Percentiles rank a stretch among this genome's conserved stretches.
Evolutionary conservation across 2,329 filamentous ascomycete species (phyloP).

Genomic region (Monosporascus sp.): DNA sequence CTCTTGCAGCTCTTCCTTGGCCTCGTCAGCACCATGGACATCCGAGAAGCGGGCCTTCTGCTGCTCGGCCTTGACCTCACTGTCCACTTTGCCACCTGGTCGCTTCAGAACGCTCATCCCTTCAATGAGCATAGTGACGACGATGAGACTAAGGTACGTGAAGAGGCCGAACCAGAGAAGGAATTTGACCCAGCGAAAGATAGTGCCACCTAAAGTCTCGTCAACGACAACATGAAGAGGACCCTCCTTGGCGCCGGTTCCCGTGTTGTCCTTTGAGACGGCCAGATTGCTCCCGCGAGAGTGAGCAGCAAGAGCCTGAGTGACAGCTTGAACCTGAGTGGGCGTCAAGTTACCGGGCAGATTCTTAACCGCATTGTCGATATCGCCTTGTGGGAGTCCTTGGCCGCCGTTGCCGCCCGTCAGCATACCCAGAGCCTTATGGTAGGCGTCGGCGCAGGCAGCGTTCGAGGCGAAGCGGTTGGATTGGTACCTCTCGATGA

Average conservation of each 20-base stretch:
- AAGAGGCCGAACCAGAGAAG: constrained; percentile 71
- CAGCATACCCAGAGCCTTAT: constrained; percentile 59
- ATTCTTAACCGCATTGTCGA: constrained; percentile 24
- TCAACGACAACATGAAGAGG: constrained; percentile 97
- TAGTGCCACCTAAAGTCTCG: constrained; percentile 69
- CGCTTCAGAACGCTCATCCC: constrained; percentile 74
- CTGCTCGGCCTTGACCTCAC: constrained; percentile 86
- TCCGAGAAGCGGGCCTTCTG: constrained; percentile 89
- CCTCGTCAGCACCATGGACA: constrained; percentile 95
- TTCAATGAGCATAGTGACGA: constrained; percentile 80
- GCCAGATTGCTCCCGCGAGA: constrained; percentile 63
- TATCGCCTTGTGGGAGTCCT: constrained; percentile 20
- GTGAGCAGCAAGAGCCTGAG: constrained; percentile 74
- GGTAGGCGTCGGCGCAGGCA: constrained; percentile 72
- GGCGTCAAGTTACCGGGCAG: constrained; percentile 42
- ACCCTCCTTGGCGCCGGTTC: constrained; percentile 67
- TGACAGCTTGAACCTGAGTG: constrained; percentile 70
- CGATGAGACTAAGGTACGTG: constrained; percentile 72
- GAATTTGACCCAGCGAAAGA: constrained; percentile 93
- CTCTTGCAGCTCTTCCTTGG: constrained; percentile 95
- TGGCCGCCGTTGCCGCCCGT: constrained; percentile 23
- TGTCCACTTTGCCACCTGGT: constrained; percentile 63
- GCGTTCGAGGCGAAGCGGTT: constrained; percentile 78
- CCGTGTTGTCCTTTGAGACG: constrained; percentile 42
- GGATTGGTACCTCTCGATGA: constrained; percentile 84